phyloP scores from a whole-genome alignment of 176 grass and related monocot genomes.

The Olyra latifolia region DNA sequence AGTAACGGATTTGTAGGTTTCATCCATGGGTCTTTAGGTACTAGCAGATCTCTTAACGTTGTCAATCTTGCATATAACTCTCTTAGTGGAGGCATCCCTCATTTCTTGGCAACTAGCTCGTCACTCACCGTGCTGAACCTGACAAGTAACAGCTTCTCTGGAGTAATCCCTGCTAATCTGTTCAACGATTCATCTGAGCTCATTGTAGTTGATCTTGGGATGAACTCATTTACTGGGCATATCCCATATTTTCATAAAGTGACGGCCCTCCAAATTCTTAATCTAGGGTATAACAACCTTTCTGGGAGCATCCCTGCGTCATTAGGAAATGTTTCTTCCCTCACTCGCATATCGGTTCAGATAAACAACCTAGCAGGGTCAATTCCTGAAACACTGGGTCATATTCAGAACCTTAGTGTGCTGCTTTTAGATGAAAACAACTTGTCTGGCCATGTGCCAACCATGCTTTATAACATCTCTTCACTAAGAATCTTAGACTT shows the following conservation, averaged over 20 bases:
- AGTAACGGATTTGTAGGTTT: background rate
- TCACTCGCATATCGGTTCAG: background rate
- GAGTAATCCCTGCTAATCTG: background rate
- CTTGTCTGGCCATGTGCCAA: background rate
- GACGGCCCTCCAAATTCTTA: background rate
- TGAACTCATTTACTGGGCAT: background rate
- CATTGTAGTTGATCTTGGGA: accelerated
- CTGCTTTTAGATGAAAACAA: background rate
- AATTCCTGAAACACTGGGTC: background rate
- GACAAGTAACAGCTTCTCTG: background rate
- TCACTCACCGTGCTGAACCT: background rate
- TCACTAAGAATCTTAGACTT: background rate
- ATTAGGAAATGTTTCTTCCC: slow-evolving; percentile 33
- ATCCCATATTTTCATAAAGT: background rate
- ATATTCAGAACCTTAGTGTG: background rate
- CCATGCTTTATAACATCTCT: background rate
- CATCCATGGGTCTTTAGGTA: background rate
- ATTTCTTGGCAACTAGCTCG: background rate
- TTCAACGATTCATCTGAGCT: background rate
- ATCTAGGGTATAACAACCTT: background rate
- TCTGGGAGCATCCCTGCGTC: slow-evolving; percentile 25
- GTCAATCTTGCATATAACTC: background rate
- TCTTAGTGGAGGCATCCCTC: background rate
- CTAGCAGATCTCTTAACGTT: background rate
- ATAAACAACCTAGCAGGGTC: background rate